Evolutionary conservation across 371 early-diverging fungal genomes (phyloP).

Genomic region (Syncephalastrum monosporum): DNA sequence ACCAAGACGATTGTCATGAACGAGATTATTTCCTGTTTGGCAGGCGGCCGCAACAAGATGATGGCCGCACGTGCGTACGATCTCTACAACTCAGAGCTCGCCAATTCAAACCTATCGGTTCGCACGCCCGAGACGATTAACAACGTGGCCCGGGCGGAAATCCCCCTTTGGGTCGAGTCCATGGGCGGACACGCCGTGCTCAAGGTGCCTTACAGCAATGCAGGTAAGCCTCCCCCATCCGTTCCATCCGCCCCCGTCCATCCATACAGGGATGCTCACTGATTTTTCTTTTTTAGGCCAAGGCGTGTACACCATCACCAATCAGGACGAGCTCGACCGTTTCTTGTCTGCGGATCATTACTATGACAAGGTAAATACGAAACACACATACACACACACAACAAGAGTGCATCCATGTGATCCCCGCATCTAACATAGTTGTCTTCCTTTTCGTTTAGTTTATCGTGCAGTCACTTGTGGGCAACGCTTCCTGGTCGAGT

Average conservation of each 20-base stretch:
- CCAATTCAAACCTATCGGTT: constrained; percentile 70
- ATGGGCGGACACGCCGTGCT: constrained; percentile 94
- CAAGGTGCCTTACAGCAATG: constrained; percentile 93
- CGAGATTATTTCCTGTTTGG: constrained; percentile 85
- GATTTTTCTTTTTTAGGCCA: constrained; percentile 54
- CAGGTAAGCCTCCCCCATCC: constrained; percentile 46
- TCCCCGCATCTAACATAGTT: neutral
- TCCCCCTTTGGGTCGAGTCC: constrained; percentile 82
- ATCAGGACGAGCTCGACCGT: constrained; percentile 66
- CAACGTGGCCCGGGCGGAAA: constrained; percentile 83
- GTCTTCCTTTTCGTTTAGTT: constrained; percentile 39
- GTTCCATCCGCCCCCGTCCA: neutral
- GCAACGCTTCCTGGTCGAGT: constrained; percentile 91
- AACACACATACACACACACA: neutral
- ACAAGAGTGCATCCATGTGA: too few relatives aligned
- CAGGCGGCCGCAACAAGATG: constrained; percentile 95
- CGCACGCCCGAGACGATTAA: constrained; percentile 90
- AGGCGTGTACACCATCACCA: constrained; percentile 93
- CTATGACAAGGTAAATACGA: constrained; percentile 72
- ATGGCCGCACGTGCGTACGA: constrained; percentile 95
- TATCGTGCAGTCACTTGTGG: constrained; percentile 91
- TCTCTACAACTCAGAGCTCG: constrained; percentile 82
- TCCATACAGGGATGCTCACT: neutral
- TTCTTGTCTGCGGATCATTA: constrained; percentile 84
- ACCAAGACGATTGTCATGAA: constrained; percentile 87